Base-by-base conservation (phyloP, 2,329 filamentous ascomycete genomes). In the Gremmenia infestans region DNA sequence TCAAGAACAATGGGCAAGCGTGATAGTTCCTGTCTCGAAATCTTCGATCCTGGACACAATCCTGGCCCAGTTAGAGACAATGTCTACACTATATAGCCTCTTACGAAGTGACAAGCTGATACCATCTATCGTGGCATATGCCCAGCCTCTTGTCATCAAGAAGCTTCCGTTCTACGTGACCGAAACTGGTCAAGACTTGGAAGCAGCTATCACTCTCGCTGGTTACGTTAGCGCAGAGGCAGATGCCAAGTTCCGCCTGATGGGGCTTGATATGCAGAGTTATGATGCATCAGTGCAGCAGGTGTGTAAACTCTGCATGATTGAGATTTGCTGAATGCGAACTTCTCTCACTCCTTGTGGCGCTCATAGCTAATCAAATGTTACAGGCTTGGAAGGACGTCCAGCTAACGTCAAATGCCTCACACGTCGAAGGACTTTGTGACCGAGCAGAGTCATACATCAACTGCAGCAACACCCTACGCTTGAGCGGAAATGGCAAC, bases 41-140 rank as follows among this genome's bases (percentile, higher is more conserved):
- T 76, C 78, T 48, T 82, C 83, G 1, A 77, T 91, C 6, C 73
- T 89, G 1, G 87, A 91, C 58, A 89, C 86, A 0, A 77, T 84
- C 14, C 75, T 87, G 35, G 84, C 86, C 4, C 82, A 86, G 60
- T 70, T 89, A 50, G 82, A 73, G 62, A 79, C 72, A 48, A 77
- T 76, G 67, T 81, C 73, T 56, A 78, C 71, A 42, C 73, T 78
- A 52, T 81, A 77, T 66, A 75, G 75, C 59, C 68, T 81, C 25
- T 50, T 49, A 48, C 42, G 36, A 46, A 25, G 42, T n/a, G 42
- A 48, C 22, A 54, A 54, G 22, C 49, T 53, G 32, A 35, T 52
- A 12, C 28, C 39, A 35, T 43, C 36, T 5, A 32, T 83, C 52
- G 79, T 83, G 56, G 76, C 84, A 60, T 77, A 79, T 55, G 81